Percentiles rank a stretch among this genome's conserved stretches.
These are phyloP conservation scores for apple (Malus domestica) DNA, from an alignment of 306 rosid genomes.

Conservation along the genomic window ASM211411v1 NC_041797.1:17057001-17057500, in stretches of 20 bases:
- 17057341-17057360: not conserved
- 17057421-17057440: not conserved
- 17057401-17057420: too few relatives aligned
- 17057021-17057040: not conserved
- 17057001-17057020: constrained; percentile 18
- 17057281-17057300: not conserved
- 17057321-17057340: constrained; percentile 4
- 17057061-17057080: not conserved
- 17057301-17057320: not conserved
- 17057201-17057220: not conserved
- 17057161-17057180: constrained; percentile 76
- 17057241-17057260: not conserved
- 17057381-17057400: too few relatives aligned
- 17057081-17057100: not conserved
- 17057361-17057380: too few relatives aligned
- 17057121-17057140: constrained; percentile 53
- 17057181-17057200: constrained; percentile 59
- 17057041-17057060: not conserved
- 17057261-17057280: not conserved
- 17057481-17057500: not conserved
- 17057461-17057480: not conserved
- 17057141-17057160: constrained; percentile 35
- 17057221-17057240: not conserved
- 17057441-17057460: not conserved
- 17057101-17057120: not conserved